Base-by-base conservation (phyloP, 805 yeast genomes). In the Ogataea paraovalis region DNA sequence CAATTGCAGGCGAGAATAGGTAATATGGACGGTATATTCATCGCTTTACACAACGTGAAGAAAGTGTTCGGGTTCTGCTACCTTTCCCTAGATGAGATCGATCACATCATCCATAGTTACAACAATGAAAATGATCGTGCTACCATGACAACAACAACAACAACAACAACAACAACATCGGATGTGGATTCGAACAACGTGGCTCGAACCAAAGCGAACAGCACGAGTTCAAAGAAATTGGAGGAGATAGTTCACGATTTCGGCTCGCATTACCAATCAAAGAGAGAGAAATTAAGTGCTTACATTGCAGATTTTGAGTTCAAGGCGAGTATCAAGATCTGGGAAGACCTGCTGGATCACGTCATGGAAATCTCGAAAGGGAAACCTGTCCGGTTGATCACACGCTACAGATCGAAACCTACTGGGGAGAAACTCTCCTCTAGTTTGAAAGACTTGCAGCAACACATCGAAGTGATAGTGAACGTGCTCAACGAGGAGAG, bases 1-100 rank as follows among this genome's bases (percentile, higher is more conserved):
- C 78, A 87, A 2, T 72, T 92, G 54, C 98, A 94, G 65, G 98
- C 97, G 0, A 74, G 97, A 52, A 86, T 92, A 38, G 99, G 98
- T 2, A 82, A 86, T 57, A 92, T 94, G 98, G 97, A 91, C 66
- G 99, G 99, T 5, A 88, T 94, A 2, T 89, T 87, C 56, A 74
- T 92, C 14, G 97, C 97, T 0, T 92, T 83, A 64, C 99, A 92
- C 65, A 92, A 91, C 63, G 76, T 89, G 44, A 73, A 79, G 27
- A 71, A 81, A 42, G 78, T 91, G 56, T 88, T 92, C 66, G 99
- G 97, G 3, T 94, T 90, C 65, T 92, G 90, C 64, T 92, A 92
- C 64, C 62, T 92, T 25, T 91, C 96, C 1, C 68, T 91, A 43
- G 66, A 70, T 1, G 87, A 82, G 36, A 76, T 92, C 52, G 97